phyloP scores from a whole-genome alignment of 495 filamentous ascomycete species.

The Pseudomonodictys pantanalensis region DNA sequence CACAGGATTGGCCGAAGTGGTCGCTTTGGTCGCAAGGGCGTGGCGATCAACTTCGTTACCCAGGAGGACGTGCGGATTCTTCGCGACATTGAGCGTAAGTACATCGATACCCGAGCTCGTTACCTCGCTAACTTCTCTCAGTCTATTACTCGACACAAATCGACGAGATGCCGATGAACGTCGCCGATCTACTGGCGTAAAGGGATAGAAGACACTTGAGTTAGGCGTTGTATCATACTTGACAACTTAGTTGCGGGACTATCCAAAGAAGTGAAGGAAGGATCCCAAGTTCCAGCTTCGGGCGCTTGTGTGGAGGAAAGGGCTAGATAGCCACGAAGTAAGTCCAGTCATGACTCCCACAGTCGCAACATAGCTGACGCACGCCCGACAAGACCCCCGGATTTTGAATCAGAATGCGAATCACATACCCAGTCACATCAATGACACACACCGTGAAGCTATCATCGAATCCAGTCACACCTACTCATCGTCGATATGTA shows the following conservation, averaged over 20 bases:
- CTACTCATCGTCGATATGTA: no score
- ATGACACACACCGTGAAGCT: no score
- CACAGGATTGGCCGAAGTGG: constrained; percentile 95
- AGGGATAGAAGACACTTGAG: not conserved
- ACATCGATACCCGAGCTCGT: not conserved
- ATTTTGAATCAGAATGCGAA: no score
- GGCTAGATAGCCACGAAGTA: constrained; percentile 5
- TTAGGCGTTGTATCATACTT: not conserved
- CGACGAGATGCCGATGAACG: constrained; percentile 99
- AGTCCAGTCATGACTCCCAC: no score
- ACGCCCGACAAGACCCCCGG: no score
- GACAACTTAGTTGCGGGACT: not conserved
- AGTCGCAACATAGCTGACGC: no score
- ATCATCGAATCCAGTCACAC: no score
- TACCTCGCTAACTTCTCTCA: constrained; percentile 44
- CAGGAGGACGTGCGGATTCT: constrained; percentile 96
- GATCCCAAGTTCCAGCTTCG: not conserved
- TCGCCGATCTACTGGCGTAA: constrained; percentile 29
- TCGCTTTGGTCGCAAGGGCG: constrained; percentile 96
- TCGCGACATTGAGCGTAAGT: constrained; percentile 85
- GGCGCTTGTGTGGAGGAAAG: constrained; percentile 16
- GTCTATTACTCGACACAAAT: constrained; percentile 98
- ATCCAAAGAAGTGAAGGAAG: not conserved
- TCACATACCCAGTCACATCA: no score
- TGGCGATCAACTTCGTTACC: constrained; percentile 99